A percentile compares a stretch with the other conserved stretches of the same genome.
Evolutionary conservation across 164 flowering plant genomes (phyloP).

Genomic region (Nymphaea colorata): DNA sequence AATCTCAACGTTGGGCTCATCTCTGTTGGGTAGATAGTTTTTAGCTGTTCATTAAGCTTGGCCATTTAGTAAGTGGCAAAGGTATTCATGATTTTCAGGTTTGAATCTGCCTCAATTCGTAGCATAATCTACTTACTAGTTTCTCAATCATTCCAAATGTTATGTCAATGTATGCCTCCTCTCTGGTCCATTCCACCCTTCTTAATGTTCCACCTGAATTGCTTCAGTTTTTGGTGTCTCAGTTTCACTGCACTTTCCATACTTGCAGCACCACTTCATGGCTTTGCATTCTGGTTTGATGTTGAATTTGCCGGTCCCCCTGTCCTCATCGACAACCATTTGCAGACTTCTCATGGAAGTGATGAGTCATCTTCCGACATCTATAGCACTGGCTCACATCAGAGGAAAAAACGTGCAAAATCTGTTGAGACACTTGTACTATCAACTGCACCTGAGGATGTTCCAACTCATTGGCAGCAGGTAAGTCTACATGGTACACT

Average conservation of each 20-base stretch:
- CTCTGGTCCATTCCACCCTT: not conserved
- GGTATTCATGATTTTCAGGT: no score
- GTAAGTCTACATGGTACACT: conserved; percentile 16
- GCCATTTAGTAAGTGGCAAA: no score
- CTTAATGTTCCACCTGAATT: not conserved
- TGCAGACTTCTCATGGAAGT: conserved; percentile 11
- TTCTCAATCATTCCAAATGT: not conserved
- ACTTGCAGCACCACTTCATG: conserved; percentile 79
- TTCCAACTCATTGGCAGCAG: conserved; percentile 99
- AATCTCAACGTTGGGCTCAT: no score
- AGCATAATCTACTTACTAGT: no score
- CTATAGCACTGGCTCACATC: conserved; percentile 21
- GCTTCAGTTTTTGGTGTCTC: not conserved
- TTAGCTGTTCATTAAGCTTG: no score
- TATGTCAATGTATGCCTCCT: not conserved
- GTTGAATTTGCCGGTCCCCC: conserved; percentile 66
- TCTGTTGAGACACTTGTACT: conserved; percentile 56
- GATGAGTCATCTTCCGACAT: conserved; percentile 14
- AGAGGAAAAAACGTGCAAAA: conserved; percentile 53
- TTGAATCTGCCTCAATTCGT: no score
- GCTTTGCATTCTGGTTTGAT: conserved; percentile 99
- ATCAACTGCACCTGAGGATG: conserved; percentile 95
- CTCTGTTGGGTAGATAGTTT: no score
- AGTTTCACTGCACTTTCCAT: not conserved
- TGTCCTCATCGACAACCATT: conserved; percentile 14